Evolutionary conservation across 2,329 filamentous ascomycete species (phyloP).

Genomic region (Colletotrichum sp.): DNA sequence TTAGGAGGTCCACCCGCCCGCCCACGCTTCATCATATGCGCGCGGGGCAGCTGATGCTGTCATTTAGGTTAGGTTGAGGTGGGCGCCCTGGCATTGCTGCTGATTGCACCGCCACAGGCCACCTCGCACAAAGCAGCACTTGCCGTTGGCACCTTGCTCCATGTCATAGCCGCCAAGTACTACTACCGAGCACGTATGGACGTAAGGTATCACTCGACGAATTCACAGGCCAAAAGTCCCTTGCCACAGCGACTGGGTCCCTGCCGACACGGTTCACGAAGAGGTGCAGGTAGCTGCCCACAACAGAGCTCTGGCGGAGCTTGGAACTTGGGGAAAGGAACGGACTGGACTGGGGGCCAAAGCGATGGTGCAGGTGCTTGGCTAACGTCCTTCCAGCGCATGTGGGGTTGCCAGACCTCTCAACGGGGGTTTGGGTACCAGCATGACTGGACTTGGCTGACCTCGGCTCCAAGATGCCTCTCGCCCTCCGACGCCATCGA

Average conservation of each 20-base stretch:
- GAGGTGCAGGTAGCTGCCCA: not conserved
- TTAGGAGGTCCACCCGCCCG: slow-evolving; percentile 6
- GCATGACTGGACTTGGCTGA: not conserved
- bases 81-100: not conserved
- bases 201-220: not conserved
- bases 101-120: slow-evolving; percentile 14
- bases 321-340: not conserved
- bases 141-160: not conserved
- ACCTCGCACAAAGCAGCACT: not conserved
- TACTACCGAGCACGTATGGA: not conserved
- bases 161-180: not conserved
- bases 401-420: not conserved
- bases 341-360: not conserved
- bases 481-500: not conserved
- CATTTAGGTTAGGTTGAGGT: not conserved
- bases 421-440: not conserved
- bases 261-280: not conserved
- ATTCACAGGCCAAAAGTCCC: not conserved
- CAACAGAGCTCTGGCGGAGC: not conserved
- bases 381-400: not conserved
- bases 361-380: not conserved
- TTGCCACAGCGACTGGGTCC: not conserved
- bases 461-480: slow-evolving; percentile 1
- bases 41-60: slow-evolving; percentile 22
- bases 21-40: slow-evolving; percentile 18